phyloP scores from a whole-genome alignment of 768 basidiomycete species.

The Terana coerulea region DNA sequence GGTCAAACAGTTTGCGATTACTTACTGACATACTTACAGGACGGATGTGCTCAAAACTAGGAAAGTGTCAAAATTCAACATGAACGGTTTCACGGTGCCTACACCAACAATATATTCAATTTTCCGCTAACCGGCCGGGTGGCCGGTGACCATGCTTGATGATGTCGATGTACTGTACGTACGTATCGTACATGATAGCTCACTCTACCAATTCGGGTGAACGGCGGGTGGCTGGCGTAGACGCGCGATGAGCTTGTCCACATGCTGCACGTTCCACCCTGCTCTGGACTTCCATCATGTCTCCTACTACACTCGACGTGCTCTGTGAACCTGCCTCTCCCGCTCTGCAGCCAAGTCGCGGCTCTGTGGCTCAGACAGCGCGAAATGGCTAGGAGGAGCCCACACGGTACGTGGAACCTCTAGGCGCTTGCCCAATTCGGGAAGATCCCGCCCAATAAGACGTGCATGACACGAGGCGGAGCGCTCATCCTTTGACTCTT shows the following conservation, averaged over 20 bases:
- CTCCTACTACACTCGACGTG: no score
- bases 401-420: not conserved
- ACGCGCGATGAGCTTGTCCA: not conserved
- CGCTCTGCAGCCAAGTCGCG: not conserved
- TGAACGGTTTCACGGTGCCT: no score
- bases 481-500: constrained; percentile 8
- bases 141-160: no score
- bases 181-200: no score
- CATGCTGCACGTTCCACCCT: not conserved
- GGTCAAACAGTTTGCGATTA: no score
- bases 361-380: not conserved
- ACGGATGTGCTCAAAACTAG: no score
- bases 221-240: constrained; percentile 1
- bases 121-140: no score
- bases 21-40: no score
- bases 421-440: constrained; percentile 8
- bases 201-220: no score
- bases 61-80: no score
- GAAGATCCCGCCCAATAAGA: constrained; percentile 2
- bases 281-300: not conserved
- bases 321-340: not conserved
- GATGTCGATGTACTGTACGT: no score
- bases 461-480: constrained; percentile 6
- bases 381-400: not conserved
- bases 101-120: no score